Evolutionary conservation across 1,284 basidiomycete genomes (phyloP).

Genomic region (Bjerkandera adusta): DNA sequence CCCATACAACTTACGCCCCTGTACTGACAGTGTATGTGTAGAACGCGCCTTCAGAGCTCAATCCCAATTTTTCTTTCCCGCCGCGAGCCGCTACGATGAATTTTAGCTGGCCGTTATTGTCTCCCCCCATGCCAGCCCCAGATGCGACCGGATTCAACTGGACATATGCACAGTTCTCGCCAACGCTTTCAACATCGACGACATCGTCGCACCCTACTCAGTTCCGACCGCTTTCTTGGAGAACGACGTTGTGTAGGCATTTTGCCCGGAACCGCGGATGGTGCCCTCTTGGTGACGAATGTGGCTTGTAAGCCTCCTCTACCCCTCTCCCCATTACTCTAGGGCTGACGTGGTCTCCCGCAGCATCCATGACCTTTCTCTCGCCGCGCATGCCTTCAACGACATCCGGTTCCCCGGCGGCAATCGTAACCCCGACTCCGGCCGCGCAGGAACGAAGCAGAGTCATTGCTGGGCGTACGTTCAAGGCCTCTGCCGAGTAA

Average conservation of each 20-base stretch:
- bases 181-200: neutral
- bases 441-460: constrained; percentile 25
- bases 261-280: constrained; percentile 41
- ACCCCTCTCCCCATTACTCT: constrained; percentile 3
- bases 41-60: neutral
- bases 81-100: constrained; percentile 5
- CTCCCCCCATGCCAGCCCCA: constrained; percentile 1
- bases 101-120: constrained; percentile 4
- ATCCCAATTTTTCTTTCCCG: constrained; percentile 12
- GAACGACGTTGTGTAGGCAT: constrained; percentile 41
- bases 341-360: constrained; percentile 1
- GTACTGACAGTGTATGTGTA: neutral
- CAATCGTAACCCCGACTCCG: constrained; percentile 2
- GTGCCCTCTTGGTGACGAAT: constrained; percentile 43
- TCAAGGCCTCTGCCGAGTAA: constrained; percentile 34
- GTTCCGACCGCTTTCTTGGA: constrained; percentile 31
- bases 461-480: constrained; percentile 42
- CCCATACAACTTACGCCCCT: neutral
- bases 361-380: constrained; percentile 39
- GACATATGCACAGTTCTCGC: neutral
- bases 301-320: constrained; percentile 43
- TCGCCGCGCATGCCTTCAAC: constrained; percentile 23
- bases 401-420: constrained; percentile 22
- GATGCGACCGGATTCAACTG: constrained; percentile 4
- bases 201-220: constrained; percentile 13